These are phyloP conservation scores for Diplocarpon rosae DNA, from an alignment of 2,329 filamentous ascomycete species.

Conservation along the genomic window DNA sequence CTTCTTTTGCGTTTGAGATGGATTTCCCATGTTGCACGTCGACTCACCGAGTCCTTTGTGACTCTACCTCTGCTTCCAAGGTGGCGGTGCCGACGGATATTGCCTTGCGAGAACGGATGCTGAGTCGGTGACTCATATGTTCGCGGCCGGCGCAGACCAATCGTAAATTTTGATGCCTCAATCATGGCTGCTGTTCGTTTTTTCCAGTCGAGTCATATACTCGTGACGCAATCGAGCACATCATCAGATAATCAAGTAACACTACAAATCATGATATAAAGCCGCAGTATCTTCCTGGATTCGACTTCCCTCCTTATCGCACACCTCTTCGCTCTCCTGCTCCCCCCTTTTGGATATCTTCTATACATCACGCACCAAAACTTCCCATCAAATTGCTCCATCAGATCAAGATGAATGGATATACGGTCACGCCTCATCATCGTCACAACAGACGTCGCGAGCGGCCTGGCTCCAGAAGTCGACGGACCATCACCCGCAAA, in stretches of 20 bases:
- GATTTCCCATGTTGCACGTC: neutral
- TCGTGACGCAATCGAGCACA: constrained; percentile 8
- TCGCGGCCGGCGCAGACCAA: neutral
- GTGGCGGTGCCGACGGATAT: neutral
- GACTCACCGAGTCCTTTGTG: neutral
- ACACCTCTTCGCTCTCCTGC: constrained; percentile 14
- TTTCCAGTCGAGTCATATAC: constrained; percentile 13
- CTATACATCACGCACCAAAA: neutral
- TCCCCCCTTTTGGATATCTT: constrained; percentile 10
- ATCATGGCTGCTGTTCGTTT: neutral
- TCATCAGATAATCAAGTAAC: constrained; percentile 11
- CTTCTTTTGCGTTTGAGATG: neutral
- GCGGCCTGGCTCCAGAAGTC: constrained; percentile 24
- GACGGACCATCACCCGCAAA: constrained; percentile 22
- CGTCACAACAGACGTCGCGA: constrained; percentile 25
- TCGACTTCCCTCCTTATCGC: constrained; percentile 14
- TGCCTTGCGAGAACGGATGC: neutral
- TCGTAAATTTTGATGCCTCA: neutral
- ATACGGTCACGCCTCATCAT: constrained; percentile 18
- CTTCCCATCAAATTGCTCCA: neutral
- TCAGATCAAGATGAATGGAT: constrained; percentile 15
- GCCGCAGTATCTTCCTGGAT: constrained; percentile 4
- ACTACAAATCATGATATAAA: constrained; percentile 14
- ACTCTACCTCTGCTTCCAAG: constrained; percentile 6
- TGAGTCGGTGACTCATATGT: constrained; percentile 7